These are phyloP conservation scores for Basipetospora chlamydospora DNA, from an alignment of 2,329 filamentous ascomycete species.

Conservation along the genomic window DNA sequence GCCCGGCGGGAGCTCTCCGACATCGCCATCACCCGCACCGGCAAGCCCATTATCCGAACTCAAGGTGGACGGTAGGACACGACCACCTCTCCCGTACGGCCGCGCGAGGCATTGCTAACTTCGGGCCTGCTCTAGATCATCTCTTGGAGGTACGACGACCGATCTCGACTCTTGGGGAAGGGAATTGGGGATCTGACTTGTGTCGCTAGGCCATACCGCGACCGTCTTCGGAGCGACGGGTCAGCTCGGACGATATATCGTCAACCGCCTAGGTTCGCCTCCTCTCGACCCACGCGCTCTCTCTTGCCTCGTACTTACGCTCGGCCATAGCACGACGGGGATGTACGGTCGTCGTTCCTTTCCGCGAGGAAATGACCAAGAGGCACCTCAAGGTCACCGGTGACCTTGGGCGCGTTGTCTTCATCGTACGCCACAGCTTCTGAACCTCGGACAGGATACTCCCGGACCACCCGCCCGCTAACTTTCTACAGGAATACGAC, in stretches of 20 bases:
- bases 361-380: slow-evolving; percentile 95
- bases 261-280: slow-evolving; percentile 67
- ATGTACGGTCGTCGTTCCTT: slow-evolving; percentile 88
- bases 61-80: slow-evolving; percentile 71
- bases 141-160: slow-evolving; percentile 71
- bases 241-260: slow-evolving; percentile 90
- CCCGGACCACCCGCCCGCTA: not conserved
- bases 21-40: slow-evolving; percentile 84
- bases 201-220: slow-evolving; percentile 66
- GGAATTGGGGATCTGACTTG: slow-evolving; percentile 8
- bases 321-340: slow-evolving; percentile 60
- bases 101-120: too few relatives aligned
- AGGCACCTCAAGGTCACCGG: slow-evolving; percentile 92
- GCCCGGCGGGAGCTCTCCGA: slow-evolving; percentile 51
- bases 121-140: slow-evolving; percentile 44
- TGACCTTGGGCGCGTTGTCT: slow-evolving; percentile 78
- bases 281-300: not conserved
- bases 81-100: not conserved
- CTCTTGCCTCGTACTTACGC: not conserved
- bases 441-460: not conserved
- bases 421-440: slow-evolving; percentile 49
- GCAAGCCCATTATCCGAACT: slow-evolving; percentile 82
- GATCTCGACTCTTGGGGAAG: too few relatives aligned
- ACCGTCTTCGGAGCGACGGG: slow-evolving; percentile 97
- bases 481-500: slow-evolving; percentile 64